Evolutionary conservation across 208 protist genomes (phyloP).

Genomic region (Leishmania guyanensis): DNA sequence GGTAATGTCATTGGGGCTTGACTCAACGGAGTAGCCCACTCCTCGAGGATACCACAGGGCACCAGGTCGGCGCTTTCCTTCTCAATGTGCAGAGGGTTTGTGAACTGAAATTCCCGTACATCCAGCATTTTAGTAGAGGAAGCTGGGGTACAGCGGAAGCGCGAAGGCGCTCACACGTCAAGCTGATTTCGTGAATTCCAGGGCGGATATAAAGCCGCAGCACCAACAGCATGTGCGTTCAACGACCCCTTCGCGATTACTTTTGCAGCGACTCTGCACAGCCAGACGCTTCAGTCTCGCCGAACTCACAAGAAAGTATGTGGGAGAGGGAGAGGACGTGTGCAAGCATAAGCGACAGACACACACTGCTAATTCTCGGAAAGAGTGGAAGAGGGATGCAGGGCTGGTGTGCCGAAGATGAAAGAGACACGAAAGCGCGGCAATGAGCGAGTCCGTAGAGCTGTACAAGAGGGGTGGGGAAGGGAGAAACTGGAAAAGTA

Average conservation of each 20-base stretch:
- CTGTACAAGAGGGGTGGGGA: neutral
- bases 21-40: neutral
- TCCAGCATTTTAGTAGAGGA: too few species aligned
- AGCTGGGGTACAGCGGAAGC: neutral
- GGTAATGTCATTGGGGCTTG: too few species aligned
- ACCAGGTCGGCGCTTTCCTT: neutral
- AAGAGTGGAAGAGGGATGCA: neutral
- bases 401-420: neutral
- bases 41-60: neutral
- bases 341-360: neutral
- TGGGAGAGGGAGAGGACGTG: neutral
- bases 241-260: neutral
- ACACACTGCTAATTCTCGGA: neutral
- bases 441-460: neutral
- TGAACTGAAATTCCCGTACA: too few species aligned
- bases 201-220: neutral
- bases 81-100: neutral
- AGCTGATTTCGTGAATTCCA: neutral
- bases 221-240: too few species aligned
- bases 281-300: neutral
- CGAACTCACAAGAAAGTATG: neutral
- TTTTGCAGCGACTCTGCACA: neutral
- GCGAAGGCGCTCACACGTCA: neutral
- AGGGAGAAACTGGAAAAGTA: too few species aligned
- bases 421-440: neutral